Base-by-base conservation (phyloP, 2,329 filamentous ascomycete genomes). In the Ophiostoma novo-ulmi region DNA sequence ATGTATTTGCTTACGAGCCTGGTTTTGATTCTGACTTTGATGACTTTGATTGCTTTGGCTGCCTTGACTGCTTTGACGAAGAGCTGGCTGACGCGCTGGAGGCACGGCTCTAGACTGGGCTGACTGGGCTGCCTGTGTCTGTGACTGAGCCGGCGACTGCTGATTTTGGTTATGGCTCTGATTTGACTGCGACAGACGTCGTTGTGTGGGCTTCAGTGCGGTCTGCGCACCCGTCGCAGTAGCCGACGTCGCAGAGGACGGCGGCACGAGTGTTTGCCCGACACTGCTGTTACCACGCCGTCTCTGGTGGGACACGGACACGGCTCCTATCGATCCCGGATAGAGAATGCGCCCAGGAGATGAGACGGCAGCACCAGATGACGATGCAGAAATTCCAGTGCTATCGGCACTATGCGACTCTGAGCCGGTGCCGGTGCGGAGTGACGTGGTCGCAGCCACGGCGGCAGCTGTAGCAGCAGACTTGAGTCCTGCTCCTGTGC, bases 221-320 rank as follows among this genome's bases (percentile, higher is more conserved):
- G 38, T 22, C 65, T 48, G 65, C 6, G 38, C 65, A 20, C 38
- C 36, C 22, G 65, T 20, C 36, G 64, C 14, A 1, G 38, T 38
- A 14, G 36, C 38, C 38, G n/a, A 17, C 13, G 38, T 17, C n/a
- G 20, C n/a, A 10, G 52, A 26, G 5, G 14, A n/a, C 58, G 22
- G 26, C 58, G 58, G 26, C 58, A 63, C 26, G 35, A 38, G 31
- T 7, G 36, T 2, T n/a, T 65, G 64, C 20, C 64, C 64, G 38
- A 14, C 64, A 31, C 38, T n/a, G 64, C 64, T 67, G 38, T 31
- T 67, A n/a, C 64, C 64, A 2, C 6, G 36, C 20, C 31, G 69
- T 66, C 63, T 22, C n/a, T 66, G 58, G 61, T 65, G 61, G 31
- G 61, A 65, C 22, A 63, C 58, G 31, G 58, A 58, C 58, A 20